Evolutionary conservation across 2,329 filamentous ascomycete species (phyloP).

Genomic region (Microdochium nivale): DNA sequence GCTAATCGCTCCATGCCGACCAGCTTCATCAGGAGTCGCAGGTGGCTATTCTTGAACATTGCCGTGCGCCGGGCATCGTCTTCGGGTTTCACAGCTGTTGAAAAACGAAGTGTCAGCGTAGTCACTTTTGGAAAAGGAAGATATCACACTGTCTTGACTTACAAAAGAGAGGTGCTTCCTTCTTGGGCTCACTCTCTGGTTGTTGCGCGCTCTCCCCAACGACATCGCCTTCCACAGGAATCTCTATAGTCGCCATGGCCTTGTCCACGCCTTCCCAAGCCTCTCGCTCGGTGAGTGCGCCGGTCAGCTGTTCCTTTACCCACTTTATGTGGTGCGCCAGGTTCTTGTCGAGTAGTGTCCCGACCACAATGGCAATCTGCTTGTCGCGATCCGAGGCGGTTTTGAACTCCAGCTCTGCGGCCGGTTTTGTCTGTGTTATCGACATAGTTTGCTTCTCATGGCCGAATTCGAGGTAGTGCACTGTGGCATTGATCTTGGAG

Average conservation of each 20-base stretch:
- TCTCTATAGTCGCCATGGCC: conserved; percentile 39
- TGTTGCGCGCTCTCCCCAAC: conserved; percentile 13
- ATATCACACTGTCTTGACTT: conserved; percentile 19
- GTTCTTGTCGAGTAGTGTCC: conserved; percentile 70
- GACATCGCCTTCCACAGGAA: conserved; percentile 22
- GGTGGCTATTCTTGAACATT: conserved; percentile 82
- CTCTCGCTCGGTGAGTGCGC: conserved; percentile 63
- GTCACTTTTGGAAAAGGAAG: background rate
- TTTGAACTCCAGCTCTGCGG: conserved; percentile 77
- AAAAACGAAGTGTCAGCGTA: conserved; percentile 10
- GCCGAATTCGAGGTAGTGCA: conserved; percentile 85
- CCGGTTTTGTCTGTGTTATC: conserved; percentile 54
- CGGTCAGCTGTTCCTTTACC: conserved; percentile 64
- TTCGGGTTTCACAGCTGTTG: conserved; percentile 51
- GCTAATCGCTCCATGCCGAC: conserved; percentile 57
- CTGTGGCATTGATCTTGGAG: conserved; percentile 76
- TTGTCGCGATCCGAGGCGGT: conserved; percentile 57
- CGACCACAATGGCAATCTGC: conserved; percentile 72
- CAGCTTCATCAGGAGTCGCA: conserved; percentile 76
- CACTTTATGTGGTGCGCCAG: conserved; percentile 70
- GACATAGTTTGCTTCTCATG: conserved; percentile 70
- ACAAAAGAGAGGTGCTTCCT: conserved; percentile 43
- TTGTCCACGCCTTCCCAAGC: conserved; percentile 69
- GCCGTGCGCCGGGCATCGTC: conserved; percentile 59
- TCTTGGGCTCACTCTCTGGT: conserved; percentile 16